Evolutionary conservation across 768 basidiomycete species (phyloP).

Genomic region (Lactarius vividus): DNA sequence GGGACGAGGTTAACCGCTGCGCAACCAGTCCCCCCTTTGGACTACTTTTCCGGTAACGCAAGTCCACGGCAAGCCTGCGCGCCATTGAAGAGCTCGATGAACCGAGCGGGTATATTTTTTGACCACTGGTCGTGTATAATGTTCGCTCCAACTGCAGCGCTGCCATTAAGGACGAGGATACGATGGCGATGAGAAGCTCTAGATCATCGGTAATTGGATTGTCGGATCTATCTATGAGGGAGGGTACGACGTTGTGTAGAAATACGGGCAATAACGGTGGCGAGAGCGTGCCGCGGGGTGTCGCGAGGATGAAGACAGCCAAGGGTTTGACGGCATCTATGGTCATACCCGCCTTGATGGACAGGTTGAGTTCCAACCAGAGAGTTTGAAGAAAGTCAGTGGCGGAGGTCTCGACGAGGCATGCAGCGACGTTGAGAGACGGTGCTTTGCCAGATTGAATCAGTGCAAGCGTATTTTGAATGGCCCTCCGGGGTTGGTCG

Average conservation of each 20-base stretch:
- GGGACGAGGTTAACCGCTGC: conserved; percentile 58
- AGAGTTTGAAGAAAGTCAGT: conserved; percentile 60
- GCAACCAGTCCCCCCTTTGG: conserved; percentile 51
- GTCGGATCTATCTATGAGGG: conserved; percentile 56
- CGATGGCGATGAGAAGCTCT: conserved; percentile 62
- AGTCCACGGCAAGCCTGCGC: conserved; percentile 59
- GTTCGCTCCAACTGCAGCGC: conserved; percentile 73
- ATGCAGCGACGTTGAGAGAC: conserved; percentile 62
- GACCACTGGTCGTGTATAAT: conserved; percentile 50
- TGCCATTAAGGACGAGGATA: conserved; percentile 63
- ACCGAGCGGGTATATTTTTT: conserved; percentile 52
- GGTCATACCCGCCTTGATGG: conserved; percentile 52
- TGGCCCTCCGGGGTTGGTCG: conserved; percentile 53
- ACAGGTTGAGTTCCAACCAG: conserved; percentile 62
- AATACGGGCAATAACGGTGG: conserved; percentile 76
- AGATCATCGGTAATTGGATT: conserved; percentile 47
- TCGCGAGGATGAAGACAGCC: conserved; percentile 64
- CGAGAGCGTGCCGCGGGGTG: conserved; percentile 48
- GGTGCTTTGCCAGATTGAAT: conserved; percentile 64
- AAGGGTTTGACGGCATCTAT: conserved; percentile 62
- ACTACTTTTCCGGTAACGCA: conserved; percentile 51
- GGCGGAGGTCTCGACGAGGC: conserved; percentile 56
- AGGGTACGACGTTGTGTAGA: conserved; percentile 63
- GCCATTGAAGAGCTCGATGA: conserved; percentile 64
- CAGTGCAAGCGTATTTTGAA: conserved; percentile 54